Percentiles rank a stretch among this genome's conserved stretches.
These are phyloP conservation scores for Pleurotus salmoneostramineus DNA, from an alignment of 768 basidiomycete genomes.

Conservation along the genomic window DNA sequence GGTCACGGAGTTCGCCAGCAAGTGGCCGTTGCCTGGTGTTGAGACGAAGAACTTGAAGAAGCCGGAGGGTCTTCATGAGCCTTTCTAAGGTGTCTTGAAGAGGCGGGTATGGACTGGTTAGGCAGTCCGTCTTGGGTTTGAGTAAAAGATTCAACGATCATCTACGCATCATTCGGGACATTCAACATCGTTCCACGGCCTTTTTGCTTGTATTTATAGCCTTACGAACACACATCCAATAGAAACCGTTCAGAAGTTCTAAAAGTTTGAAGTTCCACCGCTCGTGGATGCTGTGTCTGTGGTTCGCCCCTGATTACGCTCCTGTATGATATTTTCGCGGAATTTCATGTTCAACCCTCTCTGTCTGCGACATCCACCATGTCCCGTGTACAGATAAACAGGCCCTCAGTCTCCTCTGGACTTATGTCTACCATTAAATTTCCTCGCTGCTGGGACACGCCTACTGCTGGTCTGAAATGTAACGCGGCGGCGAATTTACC, in stretches of 20 bases:
- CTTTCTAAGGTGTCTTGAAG: slow-evolving; percentile 25
- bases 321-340: neutral
- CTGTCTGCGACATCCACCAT: too few relatives aligned
- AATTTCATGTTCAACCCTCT: neutral
- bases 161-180: slow-evolving; percentile 29
- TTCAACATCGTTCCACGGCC: slow-evolving; percentile 48
- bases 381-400: too few relatives aligned
- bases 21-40: slow-evolving; percentile 94
- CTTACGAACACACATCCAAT: neutral
- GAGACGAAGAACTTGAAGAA: slow-evolving; percentile 42
- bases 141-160: slow-evolving; percentile 55
- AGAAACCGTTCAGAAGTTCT: neutral
- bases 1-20: slow-evolving; percentile 75
- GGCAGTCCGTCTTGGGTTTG: neutral
- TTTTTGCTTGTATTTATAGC: slow-evolving; percentile 2
- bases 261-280: too few relatives aligned
- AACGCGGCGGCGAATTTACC: neutral
- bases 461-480: too few relatives aligned
- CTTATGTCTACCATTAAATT: too few relatives aligned
- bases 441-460: too few relatives aligned
- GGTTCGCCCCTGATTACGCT: too few relatives aligned
- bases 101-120: slow-evolving; percentile 29
- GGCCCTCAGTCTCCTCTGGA: too few relatives aligned
- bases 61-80: slow-evolving; percentile 53
- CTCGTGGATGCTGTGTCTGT: too few relatives aligned